Evolutionary conservation across 805 yeast genomes (phyloP).

Genomic region (Yarrowia sp.): DNA sequence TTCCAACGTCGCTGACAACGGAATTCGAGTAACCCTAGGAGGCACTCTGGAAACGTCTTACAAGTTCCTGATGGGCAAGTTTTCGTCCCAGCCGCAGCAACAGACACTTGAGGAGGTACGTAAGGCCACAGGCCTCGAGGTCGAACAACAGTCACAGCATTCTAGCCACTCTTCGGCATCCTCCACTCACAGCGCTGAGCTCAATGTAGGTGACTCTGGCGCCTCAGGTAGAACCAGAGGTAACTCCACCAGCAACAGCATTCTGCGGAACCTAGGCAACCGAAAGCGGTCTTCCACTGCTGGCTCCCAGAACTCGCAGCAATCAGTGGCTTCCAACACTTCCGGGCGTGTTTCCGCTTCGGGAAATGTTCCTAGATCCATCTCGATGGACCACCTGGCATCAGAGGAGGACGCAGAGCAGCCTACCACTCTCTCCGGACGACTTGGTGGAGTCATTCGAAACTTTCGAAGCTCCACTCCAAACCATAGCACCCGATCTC

Average conservation of each 20-base stretch:
- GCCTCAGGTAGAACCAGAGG: slow-evolving; percentile 28
- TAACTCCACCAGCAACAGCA: slow-evolving; percentile 23
- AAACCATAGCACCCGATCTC: not conserved
- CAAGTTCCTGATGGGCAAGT: slow-evolving; percentile 35
- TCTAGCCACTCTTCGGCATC: slow-evolving; percentile 30
- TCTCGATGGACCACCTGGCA: slow-evolving; percentile 19
- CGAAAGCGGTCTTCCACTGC: slow-evolving; percentile 1
- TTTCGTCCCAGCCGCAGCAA: slow-evolving; percentile 22
- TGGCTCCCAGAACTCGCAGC: slow-evolving; percentile 1
- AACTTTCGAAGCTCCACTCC: slow-evolving; percentile 21
- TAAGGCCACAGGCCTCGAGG: slow-evolving; percentile 13
- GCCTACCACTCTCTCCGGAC: not conserved
- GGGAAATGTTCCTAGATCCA: slow-evolving; percentile 15
- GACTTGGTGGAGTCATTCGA: slow-evolving; percentile 18
- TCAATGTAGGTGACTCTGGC: slow-evolving; percentile 1
- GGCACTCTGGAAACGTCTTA: slow-evolving; percentile 39
- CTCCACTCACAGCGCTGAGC: slow-evolving; percentile 32
- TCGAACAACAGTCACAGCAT: slow-evolving; percentile 27
- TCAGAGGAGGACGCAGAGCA: slow-evolving; percentile 4
- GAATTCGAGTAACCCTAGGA: slow-evolving; percentile 33
- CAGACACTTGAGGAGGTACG: slow-evolving; percentile 19
- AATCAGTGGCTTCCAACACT: not conserved
- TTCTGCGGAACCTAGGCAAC: not conserved
- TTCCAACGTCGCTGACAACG: slow-evolving; percentile 16
- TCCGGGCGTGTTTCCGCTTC: not conserved